These are phyloP conservation scores for Podila verticillata DNA, from an alignment of 192 early-diverging fungal species.

Conservation along the genomic window DNA sequence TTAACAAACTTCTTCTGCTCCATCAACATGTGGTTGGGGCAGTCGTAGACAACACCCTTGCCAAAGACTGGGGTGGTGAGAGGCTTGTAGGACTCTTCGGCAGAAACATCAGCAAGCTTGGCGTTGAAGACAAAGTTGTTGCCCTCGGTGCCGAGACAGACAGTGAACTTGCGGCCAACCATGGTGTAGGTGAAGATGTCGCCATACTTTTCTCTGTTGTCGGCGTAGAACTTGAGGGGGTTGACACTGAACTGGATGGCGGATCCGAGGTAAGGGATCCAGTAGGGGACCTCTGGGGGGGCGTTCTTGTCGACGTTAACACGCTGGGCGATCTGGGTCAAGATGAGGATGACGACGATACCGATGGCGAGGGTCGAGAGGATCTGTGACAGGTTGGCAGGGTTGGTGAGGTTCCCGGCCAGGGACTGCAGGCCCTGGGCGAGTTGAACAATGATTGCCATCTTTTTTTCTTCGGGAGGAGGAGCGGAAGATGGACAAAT, in stretches of 20 bases:
- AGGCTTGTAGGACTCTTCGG: slow-evolving; percentile 92
- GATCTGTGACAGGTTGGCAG: slow-evolving; percentile 50
- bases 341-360: slow-evolving; percentile 34
- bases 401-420: slow-evolving; percentile 40
- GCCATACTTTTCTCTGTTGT: slow-evolving; percentile 86
- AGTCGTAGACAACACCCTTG: slow-evolving; percentile 95
- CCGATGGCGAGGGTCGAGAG: slow-evolving; percentile 40
- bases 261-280: slow-evolving; percentile 89
- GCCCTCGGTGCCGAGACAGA: slow-evolving; percentile 89
- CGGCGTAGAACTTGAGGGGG: slow-evolving; percentile 87
- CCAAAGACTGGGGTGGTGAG: slow-evolving; percentile 97
- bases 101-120: slow-evolving; percentile 83
- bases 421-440: slow-evolving; percentile 45
- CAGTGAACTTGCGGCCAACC: slow-evolving; percentile 91
- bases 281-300: slow-evolving; percentile 78
- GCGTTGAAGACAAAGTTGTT: slow-evolving; percentile 98
- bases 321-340: slow-evolving; percentile 39
- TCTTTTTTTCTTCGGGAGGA: slow-evolving; percentile 6
- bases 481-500: slow-evolving; percentile 5
- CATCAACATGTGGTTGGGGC: slow-evolving; percentile 91
- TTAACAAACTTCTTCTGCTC: slow-evolving; percentile 99
- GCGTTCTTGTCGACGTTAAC: slow-evolving; percentile 60
- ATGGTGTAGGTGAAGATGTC: slow-evolving; percentile 94
- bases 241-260: slow-evolving; percentile 89
- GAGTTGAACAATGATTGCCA: slow-evolving; percentile 53